Evolutionary conservation across 305 asterid genomes (phyloP).

Genomic region (Lippia alba): DNA sequence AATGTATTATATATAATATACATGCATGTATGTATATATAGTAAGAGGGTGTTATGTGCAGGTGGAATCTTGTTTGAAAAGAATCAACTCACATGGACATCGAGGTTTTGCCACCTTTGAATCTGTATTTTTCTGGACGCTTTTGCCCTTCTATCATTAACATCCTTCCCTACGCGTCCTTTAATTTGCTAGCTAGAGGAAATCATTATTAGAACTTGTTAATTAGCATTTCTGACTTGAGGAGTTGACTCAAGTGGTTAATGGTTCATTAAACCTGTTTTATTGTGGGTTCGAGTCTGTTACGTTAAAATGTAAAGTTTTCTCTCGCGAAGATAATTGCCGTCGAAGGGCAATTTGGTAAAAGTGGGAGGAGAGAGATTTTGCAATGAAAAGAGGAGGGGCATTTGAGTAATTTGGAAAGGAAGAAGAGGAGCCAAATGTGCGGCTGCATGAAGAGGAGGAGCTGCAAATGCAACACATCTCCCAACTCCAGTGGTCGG

Average conservation of each 20-base stretch:
- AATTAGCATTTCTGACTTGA: too few relatives aligned
- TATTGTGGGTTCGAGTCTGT: too few relatives aligned
- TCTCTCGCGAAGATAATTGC: too few relatives aligned
- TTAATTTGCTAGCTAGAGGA: too few relatives aligned
- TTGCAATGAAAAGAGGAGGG: not conserved
- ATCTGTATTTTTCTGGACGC: slow-evolving; percentile 31
- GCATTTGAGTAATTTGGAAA: slow-evolving; percentile 23
- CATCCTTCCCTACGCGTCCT: too few relatives aligned
- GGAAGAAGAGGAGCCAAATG: slow-evolving; percentile 49
- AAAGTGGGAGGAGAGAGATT: slow-evolving; percentile 4
- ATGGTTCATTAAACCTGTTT: too few relatives aligned
- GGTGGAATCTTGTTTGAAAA: slow-evolving; percentile 32
- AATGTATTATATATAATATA: slow-evolving; percentile 22
- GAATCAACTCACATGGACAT: slow-evolving; percentile 51
- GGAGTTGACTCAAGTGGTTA: too few relatives aligned
- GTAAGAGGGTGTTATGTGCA: not conserved
- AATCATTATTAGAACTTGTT: too few relatives aligned
- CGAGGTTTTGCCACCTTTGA: slow-evolving; percentile 40
- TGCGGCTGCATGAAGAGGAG: slow-evolving; percentile 65
- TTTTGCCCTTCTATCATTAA: slow-evolving; percentile 31
- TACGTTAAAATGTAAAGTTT: too few relatives aligned
- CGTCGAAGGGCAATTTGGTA: slow-evolving; percentile 37
- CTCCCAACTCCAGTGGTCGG: slow-evolving; percentile 39
- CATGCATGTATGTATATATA: slow-evolving; percentile 21
- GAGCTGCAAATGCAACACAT: slow-evolving; percentile 43